Conservation (phyloP, 345 rosid species). For the Cardamine chenopodiifolia region DNA sequence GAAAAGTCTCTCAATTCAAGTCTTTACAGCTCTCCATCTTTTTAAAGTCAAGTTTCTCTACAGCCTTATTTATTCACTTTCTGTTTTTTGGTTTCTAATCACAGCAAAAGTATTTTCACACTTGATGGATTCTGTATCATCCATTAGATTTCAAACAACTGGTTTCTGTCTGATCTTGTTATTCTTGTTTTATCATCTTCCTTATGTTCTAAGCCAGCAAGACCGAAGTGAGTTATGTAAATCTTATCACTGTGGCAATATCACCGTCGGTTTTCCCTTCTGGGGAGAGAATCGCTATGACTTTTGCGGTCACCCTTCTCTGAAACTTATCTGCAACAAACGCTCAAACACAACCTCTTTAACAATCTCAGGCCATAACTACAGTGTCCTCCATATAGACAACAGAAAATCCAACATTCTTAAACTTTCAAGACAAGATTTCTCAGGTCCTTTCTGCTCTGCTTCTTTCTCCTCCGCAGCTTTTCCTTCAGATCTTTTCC, state of each 20-base stretch:
- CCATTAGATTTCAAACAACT: not conserved
- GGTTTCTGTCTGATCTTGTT: not conserved
- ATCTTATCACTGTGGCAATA: conserved; percentile 35
- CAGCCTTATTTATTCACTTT: too few relatives aligned
- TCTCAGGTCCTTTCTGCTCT: conserved; percentile 17
- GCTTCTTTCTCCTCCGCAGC: not conserved
- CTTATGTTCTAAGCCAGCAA: not conserved
- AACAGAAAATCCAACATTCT: not conserved
- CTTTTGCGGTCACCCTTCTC: conserved; percentile 32
- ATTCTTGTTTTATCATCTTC: conserved; percentile 4
- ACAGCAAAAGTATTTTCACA: too few relatives aligned
- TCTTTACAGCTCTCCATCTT: too few relatives aligned
- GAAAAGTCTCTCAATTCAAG: too few relatives aligned
- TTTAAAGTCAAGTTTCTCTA: too few relatives aligned
- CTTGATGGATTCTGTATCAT: too few relatives aligned
- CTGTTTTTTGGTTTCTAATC: too few relatives aligned
- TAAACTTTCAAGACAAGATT: conserved; percentile 36
- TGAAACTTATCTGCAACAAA: conserved; percentile 40
- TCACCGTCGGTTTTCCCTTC: conserved; percentile 47
- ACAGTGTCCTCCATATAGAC: conserved; percentile 31
- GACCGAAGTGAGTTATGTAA: not conserved
- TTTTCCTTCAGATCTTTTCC: conserved; percentile 1
- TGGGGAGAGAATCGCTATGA: not conserved
- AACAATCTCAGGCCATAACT: not conserved
- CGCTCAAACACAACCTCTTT: conserved; percentile 1